These are phyloP conservation scores for Austroboletus festivus DNA, from an alignment of 768 basidiomycete species.

Conservation along the genomic window DNA sequence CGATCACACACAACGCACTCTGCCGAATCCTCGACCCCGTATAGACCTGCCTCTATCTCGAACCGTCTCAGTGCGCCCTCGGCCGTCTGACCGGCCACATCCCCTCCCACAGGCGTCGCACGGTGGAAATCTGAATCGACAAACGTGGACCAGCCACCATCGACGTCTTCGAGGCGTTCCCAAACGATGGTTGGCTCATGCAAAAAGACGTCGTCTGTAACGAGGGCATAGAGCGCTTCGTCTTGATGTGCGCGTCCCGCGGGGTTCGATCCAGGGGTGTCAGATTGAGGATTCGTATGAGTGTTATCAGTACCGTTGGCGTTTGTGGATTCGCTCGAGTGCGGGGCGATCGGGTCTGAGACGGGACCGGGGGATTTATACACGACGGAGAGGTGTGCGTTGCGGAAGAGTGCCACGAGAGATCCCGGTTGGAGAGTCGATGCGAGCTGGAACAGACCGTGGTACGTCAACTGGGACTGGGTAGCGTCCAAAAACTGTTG, in stretches of 20 bases:
- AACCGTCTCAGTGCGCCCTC: conserved; percentile 54
- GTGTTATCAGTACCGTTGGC: not conserved
- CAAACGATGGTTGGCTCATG: conserved; percentile 79
- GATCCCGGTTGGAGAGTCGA: conserved; percentile 43
- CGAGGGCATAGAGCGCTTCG: conserved; percentile 70
- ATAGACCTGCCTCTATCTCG: conserved; percentile 42
- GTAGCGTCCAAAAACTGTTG: conserved; percentile 67
- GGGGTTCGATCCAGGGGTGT: not conserved
- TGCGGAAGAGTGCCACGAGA: conserved; percentile 87
- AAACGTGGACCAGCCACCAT: conserved; percentile 74
- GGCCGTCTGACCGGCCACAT: conserved; percentile 72
- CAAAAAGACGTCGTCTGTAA: conserved; percentile 80
- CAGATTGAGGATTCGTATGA: not conserved
- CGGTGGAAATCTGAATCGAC: conserved; percentile 68
- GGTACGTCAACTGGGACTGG: conserved; percentile 82
- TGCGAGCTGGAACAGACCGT: conserved; percentile 80
- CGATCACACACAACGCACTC: conserved; percentile 49
- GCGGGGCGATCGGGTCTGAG: not conserved
- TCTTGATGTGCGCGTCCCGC: conserved; percentile 22
- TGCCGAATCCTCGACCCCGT: conserved; percentile 43
- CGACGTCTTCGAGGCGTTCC: conserved; percentile 88
- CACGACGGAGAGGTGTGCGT: conserved; percentile 84
- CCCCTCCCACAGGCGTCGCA: conserved; percentile 71
- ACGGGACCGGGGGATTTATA: conserved; percentile 48
- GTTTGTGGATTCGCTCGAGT: not conserved